Percentiles rank a stretch among this genome's conserved stretches.
Conservation (phyloP, 768 basidiomycete species). For the Austroboletus festivus region DNA sequence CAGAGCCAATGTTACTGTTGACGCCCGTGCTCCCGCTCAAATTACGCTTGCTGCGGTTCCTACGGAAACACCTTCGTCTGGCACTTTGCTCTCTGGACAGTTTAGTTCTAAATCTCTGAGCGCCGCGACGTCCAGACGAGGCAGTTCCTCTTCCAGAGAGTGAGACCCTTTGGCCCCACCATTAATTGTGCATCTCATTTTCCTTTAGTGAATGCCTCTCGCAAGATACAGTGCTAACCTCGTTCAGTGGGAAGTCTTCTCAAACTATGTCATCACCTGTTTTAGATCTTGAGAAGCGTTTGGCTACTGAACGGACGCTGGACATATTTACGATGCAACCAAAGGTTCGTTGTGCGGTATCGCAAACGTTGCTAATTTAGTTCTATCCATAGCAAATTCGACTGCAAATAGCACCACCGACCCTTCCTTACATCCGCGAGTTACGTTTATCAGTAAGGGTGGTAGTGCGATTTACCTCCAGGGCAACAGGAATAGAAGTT, state of each 20-base stretch:
- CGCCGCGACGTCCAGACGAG: constrained; percentile 49
- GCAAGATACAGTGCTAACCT: constrained; percentile 54
- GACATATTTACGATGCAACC: constrained; percentile 96
- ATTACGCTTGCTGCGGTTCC: neutral
- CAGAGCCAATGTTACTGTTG: constrained; percentile 43
- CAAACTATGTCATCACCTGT: constrained; percentile 55
- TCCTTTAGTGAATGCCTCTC: constrained; percentile 53
- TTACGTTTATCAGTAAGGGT: constrained; percentile 72
- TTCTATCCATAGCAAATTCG: constrained; percentile 63
- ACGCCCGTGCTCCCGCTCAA: neutral
- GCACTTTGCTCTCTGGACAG: constrained; percentile 17
- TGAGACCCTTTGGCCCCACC: constrained; percentile 32
- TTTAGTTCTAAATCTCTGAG: constrained; percentile 35
- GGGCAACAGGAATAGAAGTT: constrained; percentile 69
- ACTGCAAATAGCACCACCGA: constrained; percentile 83
- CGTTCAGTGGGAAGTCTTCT: constrained; percentile 51
- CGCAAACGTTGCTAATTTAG: constrained; percentile 2
- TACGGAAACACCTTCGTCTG: neutral
- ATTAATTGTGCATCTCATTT: constrained; percentile 9
- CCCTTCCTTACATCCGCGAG: constrained; percentile 73
- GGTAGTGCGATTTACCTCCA: constrained; percentile 73
- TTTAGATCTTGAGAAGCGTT: constrained; percentile 73
- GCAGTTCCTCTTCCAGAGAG: constrained; percentile 55
- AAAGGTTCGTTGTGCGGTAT: constrained; percentile 51
- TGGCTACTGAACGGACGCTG: constrained; percentile 74